These are phyloP conservation scores for Gonium pectorale DNA, from an alignment of 139 green algal species.

Conservation along the genomic window DNA sequence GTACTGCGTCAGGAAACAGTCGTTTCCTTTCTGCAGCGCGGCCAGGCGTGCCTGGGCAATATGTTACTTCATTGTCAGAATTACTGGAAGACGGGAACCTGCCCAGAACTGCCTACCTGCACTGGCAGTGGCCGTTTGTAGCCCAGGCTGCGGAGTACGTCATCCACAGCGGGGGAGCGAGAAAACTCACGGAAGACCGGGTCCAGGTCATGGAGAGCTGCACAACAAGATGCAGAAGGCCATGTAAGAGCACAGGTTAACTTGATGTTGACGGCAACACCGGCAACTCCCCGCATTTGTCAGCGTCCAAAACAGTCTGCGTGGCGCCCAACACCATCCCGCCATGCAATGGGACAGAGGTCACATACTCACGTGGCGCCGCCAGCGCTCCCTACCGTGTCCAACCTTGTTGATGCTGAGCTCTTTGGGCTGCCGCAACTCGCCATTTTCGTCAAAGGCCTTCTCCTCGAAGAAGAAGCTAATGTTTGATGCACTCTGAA, in stretches of 20 bases:
- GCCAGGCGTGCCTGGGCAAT: too few relatives aligned
- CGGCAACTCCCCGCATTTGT: too few relatives aligned
- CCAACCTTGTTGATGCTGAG: constrained; percentile 94
- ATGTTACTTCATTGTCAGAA: too few relatives aligned
- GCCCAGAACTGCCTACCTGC: constrained; percentile 30
- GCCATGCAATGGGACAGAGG: too few relatives aligned
- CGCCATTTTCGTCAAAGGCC: constrained; percentile 76
- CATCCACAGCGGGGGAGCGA: constrained; percentile 70
- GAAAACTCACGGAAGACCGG: constrained; percentile 87
- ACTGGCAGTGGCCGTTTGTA: constrained; percentile 88
- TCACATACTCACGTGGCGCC: too few relatives aligned
- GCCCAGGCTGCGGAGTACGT: constrained; percentile 77
- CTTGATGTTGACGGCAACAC: background rate
- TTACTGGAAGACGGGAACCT: too few relatives aligned
- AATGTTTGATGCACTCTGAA: constrained; percentile 73
- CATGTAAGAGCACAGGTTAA: background rate
- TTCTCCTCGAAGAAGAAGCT: constrained; percentile 88
- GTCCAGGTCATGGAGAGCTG: constrained; percentile 95
- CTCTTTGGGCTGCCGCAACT: constrained; percentile 47
- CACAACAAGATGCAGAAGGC: background rate
- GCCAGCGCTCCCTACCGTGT: constrained; percentile 77
- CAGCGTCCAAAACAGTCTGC: too few relatives aligned
- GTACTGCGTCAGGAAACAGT: too few relatives aligned
- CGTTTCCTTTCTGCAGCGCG: too few relatives aligned
- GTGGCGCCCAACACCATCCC: too few relatives aligned